These are phyloP conservation scores for Ogataea henricii DNA, from an alignment of 805 yeast species.

Conservation along the genomic window DNA sequence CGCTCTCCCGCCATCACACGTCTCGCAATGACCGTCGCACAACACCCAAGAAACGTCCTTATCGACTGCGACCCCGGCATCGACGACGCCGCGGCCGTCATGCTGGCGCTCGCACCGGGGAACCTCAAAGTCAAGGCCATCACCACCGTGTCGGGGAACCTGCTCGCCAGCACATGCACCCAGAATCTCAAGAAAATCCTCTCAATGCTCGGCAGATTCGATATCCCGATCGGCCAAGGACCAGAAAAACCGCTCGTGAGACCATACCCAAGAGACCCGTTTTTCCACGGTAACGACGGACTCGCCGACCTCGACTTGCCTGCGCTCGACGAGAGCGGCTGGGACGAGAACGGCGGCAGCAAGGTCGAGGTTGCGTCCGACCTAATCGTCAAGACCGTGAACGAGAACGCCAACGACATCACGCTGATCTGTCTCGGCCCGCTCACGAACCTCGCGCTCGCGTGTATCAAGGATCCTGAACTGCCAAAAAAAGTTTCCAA, in stretches of 20 bases:
- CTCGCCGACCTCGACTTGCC: conserved; percentile 27
- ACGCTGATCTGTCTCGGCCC: conserved; percentile 29
- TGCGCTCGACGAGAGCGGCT: conserved; percentile 19
- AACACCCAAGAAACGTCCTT: conserved; percentile 17
- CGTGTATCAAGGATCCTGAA: conserved; percentile 27
- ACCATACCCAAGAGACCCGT: conserved; percentile 31
- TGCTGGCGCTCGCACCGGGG: conserved; percentile 27
- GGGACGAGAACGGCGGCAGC: conserved; percentile 14
- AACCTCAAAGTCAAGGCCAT: conserved; percentile 29
- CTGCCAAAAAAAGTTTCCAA: conserved; percentile 23
- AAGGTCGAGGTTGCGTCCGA: conserved; percentile 23
- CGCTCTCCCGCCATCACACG: background rate
- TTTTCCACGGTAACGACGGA: conserved; percentile 31
- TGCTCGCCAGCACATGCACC: conserved; percentile 26
- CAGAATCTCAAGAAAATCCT: conserved; percentile 25
- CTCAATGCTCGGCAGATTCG: conserved; percentile 20
- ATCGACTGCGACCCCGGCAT: conserved; percentile 34
- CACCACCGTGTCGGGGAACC: conserved; percentile 33
- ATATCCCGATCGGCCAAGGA: conserved; percentile 31
- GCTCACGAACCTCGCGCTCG: conserved; percentile 29
- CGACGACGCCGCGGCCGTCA: conserved; percentile 30
- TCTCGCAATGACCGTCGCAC: background rate
- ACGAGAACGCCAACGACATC: conserved; percentile 19
- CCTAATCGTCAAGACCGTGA: conserved; percentile 24
- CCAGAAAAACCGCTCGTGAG: conserved; percentile 31